Evolutionary conservation across 2,329 filamentous ascomycete genomes (phyloP).

Genomic region (Furcasterigmium sp.): DNA sequence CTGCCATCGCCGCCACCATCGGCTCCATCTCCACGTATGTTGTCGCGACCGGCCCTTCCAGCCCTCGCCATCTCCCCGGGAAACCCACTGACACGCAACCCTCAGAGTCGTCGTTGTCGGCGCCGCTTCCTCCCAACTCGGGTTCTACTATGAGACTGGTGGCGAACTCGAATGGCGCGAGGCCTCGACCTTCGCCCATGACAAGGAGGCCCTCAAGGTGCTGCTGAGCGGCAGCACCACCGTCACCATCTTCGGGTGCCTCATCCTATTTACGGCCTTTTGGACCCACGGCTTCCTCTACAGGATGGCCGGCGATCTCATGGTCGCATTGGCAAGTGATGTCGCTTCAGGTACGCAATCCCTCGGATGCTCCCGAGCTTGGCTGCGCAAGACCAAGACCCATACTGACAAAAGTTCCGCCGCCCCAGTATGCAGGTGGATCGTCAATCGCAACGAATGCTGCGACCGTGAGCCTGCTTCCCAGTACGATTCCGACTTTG

Average conservation of each 20-base stretch:
- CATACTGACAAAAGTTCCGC: not conserved
- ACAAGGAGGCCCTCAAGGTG: slow-evolving; percentile 23
- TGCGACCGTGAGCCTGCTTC: not conserved
- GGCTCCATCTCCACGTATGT: slow-evolving; percentile 20
- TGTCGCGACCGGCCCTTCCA: not conserved
- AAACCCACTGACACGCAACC: not conserved
- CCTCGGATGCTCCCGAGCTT: not conserved
- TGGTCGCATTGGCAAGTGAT: slow-evolving; percentile 13
- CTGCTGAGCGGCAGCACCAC: slow-evolving; percentile 22
- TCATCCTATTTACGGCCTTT: slow-evolving; percentile 17
- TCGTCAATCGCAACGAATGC: not conserved
- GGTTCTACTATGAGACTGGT: slow-evolving; percentile 23
- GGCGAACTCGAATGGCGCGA: slow-evolving; percentile 26
- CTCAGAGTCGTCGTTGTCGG: slow-evolving; percentile 19
- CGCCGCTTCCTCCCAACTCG: slow-evolving; percentile 23
- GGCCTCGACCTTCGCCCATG: slow-evolving; percentile 20
- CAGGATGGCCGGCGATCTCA: slow-evolving; percentile 14
- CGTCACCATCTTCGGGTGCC: slow-evolving; percentile 15
- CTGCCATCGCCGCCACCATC: slow-evolving; percentile 12
- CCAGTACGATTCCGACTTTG: slow-evolving; percentile 8
- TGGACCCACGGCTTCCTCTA: slow-evolving; percentile 17
- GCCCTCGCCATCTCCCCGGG: not conserved
- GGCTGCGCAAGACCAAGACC: not conserved
- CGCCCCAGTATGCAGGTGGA: not conserved
- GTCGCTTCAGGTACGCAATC: slow-evolving; percentile 15